Base-by-base conservation (phyloP, 352 stramenopile species). In the Pythium utonaiense region DNA sequence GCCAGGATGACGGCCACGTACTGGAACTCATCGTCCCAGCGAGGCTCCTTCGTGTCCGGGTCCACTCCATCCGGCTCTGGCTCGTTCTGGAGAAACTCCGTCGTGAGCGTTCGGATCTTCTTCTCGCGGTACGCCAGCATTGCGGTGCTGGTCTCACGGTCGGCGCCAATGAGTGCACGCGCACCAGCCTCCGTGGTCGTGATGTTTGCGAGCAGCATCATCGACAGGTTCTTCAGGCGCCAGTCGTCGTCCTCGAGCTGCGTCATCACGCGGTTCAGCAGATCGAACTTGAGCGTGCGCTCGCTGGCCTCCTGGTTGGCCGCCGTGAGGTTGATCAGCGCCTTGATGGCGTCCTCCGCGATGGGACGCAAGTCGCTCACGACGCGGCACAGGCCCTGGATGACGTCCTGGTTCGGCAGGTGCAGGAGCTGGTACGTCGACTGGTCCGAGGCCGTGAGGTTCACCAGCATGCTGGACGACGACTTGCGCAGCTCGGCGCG, bases 21-120 rank as follows among this genome's bases (percentile, higher is more conserved):
- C 64, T 95, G 84, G 64, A 90, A 95, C 62, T 93, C 80, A 62
- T 95, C 86, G 56, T 95, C 83, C 85, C 85, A 95, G 47, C 86
- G 89, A 60, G 85, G 78, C 57, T 93, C 85, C 27, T 82, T 84
- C 1, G 81, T 88, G 31, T 74, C 62, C 21, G 55, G 63, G 51
- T 93, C 85, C 24, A 91, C 64, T 33, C 85, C 85, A 57, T 93
- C 85, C 0, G 83, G 85, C 57, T 95, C 85, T 0, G 85, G 78
- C 58, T 92, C 75, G 56, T 70, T 74, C 57, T 91, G 69, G 22
- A 95, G 60, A 62, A 95, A 95, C 28, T 66, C 62, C 31, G 71
- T 81, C 16, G 83, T 91, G 38, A 95, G 72, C 34, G 67, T 89
- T 22, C 83, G 85, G 58, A 93, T 89, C 61, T 91, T 95, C 53